phyloP scores from a whole-genome alignment of 1,284 basidiomycete genomes.

The Macrocystidia cucumis region DNA sequence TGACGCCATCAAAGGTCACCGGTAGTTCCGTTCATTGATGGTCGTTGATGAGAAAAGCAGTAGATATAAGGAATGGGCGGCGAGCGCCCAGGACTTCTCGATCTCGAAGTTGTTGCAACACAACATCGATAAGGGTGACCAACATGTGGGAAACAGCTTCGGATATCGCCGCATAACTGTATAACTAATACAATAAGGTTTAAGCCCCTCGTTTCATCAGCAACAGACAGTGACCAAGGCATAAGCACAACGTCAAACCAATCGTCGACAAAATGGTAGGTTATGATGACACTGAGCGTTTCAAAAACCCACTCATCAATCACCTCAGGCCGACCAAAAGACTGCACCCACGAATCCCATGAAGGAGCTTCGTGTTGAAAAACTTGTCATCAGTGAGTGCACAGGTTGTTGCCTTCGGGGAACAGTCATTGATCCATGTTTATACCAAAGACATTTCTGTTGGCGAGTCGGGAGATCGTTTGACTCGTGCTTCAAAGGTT shows the following conservation, averaged over 20 bases:
- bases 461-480: conserved; percentile 98
- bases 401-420: neutral
- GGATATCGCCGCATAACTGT: conserved; percentile 20
- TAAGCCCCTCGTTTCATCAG: conserved; percentile 30
- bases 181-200: conserved; percentile 33
- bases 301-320: conserved; percentile 9
- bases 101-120: too few species aligned
- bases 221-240: conserved; percentile 18
- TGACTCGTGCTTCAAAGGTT: conserved; percentile 99
- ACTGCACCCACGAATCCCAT: conserved; percentile 86
- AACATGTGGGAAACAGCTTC: conserved; percentile 6
- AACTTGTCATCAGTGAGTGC: conserved; percentile 97
- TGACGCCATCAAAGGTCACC: too few species aligned
- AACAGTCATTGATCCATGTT: neutral
- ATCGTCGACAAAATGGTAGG: conserved; percentile 32
- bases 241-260: conserved; percentile 26
- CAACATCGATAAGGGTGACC: conserved; percentile 6
- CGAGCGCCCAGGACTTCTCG: too few species aligned
- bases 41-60: too few species aligned
- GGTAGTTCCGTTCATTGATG: too few species aligned
- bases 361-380: conserved; percentile 97
- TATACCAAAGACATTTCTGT: conserved; percentile 94
- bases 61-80: too few species aligned
- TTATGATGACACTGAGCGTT: too few species aligned
- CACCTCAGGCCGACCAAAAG: conserved; percentile 78